Base-by-base conservation (phyloP, 2,329 filamentous ascomycete species). In the Fusarium graminum region DNA sequence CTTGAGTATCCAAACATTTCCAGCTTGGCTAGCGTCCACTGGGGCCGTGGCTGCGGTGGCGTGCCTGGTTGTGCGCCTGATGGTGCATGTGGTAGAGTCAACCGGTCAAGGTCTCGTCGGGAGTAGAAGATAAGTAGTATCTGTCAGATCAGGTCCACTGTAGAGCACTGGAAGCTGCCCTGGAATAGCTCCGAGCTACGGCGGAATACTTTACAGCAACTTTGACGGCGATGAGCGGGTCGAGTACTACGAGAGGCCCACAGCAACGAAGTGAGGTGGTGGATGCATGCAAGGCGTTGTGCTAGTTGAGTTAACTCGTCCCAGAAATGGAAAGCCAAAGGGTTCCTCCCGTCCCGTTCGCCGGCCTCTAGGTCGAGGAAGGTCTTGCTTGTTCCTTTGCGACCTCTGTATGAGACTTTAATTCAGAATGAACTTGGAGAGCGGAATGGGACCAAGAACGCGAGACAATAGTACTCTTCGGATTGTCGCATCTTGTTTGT, bases 271-370 rank as follows among this genome's bases (percentile, higher is more conserved):
- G 63, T 65, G 53, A 67, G 46, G 58, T 72, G 70, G 71, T 73
- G 71, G 64, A 63, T 69, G 62, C 59, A 66, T 69, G 65, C 67
- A 65, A 70, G 69, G 70, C 69, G 65, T 72, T 72, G 68, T 68
- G 67, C 71, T 72, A 72, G 65, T 60, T 52, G 61, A 69, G 65
- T 54, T 62, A 51, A 61, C 55, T 71, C 68, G 45, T 68, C 65
- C 65, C 58, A 60, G 67, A 68, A 59, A 69, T 50, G 57, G 58
- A 60, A 60, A 52, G 59, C 70, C 65, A 70, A 64, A 71, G 66
- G 70, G 70, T 61, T 72, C 67, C 68, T 72, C 70, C 68, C 69
- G 70, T 72, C 63, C 67, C 69, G 67, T 71, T 72, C 57, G 55
- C 63, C 59, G 58, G 65, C 32, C 65, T 70, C 26, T 65, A 47